Conservation (phyloP, 257 asterid genomes). For the Prunella vulgaris region DNA sequence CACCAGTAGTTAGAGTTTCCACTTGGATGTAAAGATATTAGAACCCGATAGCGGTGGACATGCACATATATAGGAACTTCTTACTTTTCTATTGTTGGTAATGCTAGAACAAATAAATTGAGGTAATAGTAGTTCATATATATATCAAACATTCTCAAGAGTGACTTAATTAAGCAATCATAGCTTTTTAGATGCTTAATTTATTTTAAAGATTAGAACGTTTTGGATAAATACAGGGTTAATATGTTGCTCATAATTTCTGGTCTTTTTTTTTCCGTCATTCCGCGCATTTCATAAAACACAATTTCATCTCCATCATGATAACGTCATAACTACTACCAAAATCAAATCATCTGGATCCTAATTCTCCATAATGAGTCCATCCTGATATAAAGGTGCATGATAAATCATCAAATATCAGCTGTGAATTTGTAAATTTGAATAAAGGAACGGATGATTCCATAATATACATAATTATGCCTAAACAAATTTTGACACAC, state of each 20-base stretch:
- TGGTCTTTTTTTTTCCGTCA: background rate
- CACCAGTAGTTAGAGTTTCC: conserved; percentile 58
- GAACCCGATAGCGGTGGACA: background rate
- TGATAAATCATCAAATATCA: background rate
- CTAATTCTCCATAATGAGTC: background rate
- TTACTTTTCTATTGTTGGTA: background rate
- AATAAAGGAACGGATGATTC: background rate
- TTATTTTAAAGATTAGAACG: background rate
- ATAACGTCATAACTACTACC: no score
- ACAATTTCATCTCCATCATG: background rate
- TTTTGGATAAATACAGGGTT: background rate
- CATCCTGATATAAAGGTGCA: background rate
- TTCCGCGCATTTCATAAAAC: background rate
- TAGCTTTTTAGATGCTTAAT: background rate
- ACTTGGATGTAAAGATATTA: conserved; percentile 44
- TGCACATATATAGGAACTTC: background rate
- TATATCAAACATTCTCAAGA: background rate
- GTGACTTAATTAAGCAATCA: background rate
- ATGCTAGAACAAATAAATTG: background rate
- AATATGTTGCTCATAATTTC: background rate
- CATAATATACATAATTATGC: background rate
- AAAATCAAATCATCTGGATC: background rate
- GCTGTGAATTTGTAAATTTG: background rate
- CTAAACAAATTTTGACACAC: background rate
- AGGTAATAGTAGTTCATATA: background rate